phyloP scores from a whole-genome alignment of 2,329 filamentous ascomycete species.

The Verruconis gallopava region DNA sequence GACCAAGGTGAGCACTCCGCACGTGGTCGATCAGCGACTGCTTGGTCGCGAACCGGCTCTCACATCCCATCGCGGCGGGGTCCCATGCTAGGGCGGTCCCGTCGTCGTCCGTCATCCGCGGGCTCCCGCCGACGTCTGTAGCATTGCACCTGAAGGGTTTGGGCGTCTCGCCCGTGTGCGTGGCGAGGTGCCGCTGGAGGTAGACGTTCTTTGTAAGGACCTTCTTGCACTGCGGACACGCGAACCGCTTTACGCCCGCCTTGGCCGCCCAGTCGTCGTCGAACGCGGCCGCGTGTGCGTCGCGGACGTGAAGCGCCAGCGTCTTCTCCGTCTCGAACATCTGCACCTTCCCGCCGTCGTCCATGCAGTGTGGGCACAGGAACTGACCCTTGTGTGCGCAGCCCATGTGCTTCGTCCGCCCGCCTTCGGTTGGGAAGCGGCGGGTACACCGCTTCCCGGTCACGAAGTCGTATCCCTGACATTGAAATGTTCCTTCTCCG shows the following conservation, averaged over 20 bases:
- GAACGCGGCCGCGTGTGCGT: conserved; percentile 11
- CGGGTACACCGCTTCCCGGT: conserved; percentile 7
- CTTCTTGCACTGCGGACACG: neutral
- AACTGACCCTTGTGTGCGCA: neutral
- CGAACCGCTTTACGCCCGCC: neutral
- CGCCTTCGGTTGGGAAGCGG: neutral
- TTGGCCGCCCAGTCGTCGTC: conserved; percentile 14
- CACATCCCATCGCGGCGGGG: conserved; percentile 53
- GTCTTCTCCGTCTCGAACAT: conserved; percentile 26
- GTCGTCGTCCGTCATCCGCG: conserved; percentile 15
- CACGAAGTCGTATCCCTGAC: conserved; percentile 51
- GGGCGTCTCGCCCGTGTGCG: conserved; percentile 61
- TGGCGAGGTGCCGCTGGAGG: conserved; percentile 64
- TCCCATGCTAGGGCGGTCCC: conserved; percentile 37
- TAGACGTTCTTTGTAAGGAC: conserved; percentile 77
- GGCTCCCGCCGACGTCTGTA: conserved; percentile 44
- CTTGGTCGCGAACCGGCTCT: conserved; percentile 63
- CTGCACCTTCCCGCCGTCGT: neutral
- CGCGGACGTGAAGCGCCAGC: conserved; percentile 17
- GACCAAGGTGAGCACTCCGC: conserved; percentile 65
- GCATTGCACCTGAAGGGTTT: conserved; percentile 67
- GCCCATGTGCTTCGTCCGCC: neutral
- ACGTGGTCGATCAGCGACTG: conserved; percentile 72
- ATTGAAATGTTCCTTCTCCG: conserved; percentile 58
- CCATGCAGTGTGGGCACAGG: neutral